Evolutionary conservation across 768 basidiomycete genomes (phyloP).

Genomic region (Botryobasidium botryosum): DNA sequence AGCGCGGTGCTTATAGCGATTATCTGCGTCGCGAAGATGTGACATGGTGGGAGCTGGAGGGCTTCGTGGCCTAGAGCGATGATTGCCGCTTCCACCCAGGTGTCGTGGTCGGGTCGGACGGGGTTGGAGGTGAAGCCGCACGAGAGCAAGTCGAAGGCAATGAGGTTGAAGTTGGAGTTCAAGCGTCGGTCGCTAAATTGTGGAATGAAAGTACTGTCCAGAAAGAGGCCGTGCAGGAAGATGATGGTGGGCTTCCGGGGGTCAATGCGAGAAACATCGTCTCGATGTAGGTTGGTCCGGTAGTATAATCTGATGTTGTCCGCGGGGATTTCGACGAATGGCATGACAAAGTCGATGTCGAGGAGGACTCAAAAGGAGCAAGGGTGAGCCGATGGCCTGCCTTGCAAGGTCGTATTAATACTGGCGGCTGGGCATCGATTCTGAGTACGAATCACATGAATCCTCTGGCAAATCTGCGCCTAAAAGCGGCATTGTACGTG

Average conservation of each 20-base stretch:
- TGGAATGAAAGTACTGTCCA: constrained; percentile 53
- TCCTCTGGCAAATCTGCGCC: too few species aligned
- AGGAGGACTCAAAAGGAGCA: too few species aligned
- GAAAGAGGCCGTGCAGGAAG: constrained; percentile 47
- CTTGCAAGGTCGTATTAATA: too few species aligned
- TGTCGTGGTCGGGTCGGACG: constrained; percentile 30
- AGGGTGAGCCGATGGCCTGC: too few species aligned
- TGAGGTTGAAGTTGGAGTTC: constrained; percentile 40
- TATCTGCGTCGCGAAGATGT: constrained; percentile 51
- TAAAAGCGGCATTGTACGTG: too few species aligned
- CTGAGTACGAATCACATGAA: too few species aligned
- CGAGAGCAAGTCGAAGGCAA: constrained; percentile 57
- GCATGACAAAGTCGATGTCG: too few species aligned
- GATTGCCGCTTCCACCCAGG: constrained; percentile 67
- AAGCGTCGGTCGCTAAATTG: constrained; percentile 55
- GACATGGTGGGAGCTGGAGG: constrained; percentile 46
- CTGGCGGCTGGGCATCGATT: too few species aligned
- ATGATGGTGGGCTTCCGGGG: constrained; percentile 47
- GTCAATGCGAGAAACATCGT: constrained; percentile 51
- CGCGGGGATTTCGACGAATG: constrained; percentile 1
- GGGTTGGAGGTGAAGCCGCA: constrained; percentile 25
- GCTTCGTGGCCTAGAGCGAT: constrained; percentile 42
- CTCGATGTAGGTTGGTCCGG: constrained; percentile 39
- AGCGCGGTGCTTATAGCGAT: constrained; percentile 39
- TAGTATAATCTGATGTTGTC: constrained; percentile 49